These are phyloP conservation scores for Primulina tabacum DNA, from an alignment of 257 asterid species.

Conservation along the genomic window DNA sequence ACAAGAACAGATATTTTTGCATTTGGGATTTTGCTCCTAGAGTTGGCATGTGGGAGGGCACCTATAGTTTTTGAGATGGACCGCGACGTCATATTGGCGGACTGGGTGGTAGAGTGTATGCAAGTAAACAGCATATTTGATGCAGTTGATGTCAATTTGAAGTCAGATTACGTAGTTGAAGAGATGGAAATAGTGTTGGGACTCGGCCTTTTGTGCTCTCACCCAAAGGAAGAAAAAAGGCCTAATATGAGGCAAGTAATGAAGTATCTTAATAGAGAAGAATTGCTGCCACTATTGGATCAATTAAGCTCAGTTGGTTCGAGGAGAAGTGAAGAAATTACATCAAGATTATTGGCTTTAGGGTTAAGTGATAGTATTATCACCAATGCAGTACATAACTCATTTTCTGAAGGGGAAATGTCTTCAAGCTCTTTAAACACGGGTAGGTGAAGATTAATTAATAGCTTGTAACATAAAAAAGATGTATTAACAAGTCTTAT, in stretches of 20 bases:
- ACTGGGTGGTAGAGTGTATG: constrained; percentile 59
- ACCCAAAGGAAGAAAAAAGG: constrained; percentile 27
- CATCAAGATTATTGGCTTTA: constrained; percentile 17
- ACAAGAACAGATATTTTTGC: constrained; percentile 59
- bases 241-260: constrained; percentile 35
- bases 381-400: neutral
- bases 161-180: constrained; percentile 16
- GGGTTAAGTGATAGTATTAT: neutral
- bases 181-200: constrained; percentile 36
- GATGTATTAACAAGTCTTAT: neutral
- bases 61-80: constrained; percentile 42
- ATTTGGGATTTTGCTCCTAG: constrained; percentile 69
- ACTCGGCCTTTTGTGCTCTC: constrained; percentile 40
- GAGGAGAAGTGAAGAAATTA: constrained; percentile 16
- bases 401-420: constrained; percentile 7
- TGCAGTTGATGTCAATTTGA: constrained; percentile 36
- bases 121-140: constrained; percentile 24
- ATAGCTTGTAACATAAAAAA: neutral
- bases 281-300: constrained; percentile 7
- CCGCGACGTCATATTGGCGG: constrained; percentile 43
- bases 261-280: constrained; percentile 34
- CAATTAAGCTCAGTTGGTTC: constrained; percentile 19
- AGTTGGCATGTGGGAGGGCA: constrained; percentile 57
- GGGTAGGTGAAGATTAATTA: neutral
- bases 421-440: neutral